Conservation (phyloP, 2,329 filamentous ascomycete species). For the Botrytis fabae region DNA sequence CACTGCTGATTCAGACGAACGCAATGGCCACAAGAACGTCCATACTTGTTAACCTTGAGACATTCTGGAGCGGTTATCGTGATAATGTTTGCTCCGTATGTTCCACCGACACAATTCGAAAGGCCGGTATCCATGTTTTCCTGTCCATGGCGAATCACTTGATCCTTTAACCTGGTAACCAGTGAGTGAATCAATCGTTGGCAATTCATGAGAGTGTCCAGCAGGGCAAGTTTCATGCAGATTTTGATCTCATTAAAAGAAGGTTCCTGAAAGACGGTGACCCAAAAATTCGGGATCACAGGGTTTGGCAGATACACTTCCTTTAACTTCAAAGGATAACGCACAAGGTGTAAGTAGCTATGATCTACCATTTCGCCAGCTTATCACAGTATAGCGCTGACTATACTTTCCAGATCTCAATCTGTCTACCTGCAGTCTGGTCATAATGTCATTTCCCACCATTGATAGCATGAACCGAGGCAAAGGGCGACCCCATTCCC, state of each 20-base stretch:
- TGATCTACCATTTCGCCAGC: background rate
- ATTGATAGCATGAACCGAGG: background rate
- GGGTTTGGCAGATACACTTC: background rate
- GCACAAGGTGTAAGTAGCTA: background rate
- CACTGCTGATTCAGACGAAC: background rate
- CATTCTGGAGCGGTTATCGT: background rate
- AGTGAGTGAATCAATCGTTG: background rate
- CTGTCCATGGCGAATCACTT: background rate
- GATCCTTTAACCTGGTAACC: background rate
- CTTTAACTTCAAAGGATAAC: too few relatives aligned
- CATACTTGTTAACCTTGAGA: background rate
- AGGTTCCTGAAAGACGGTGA: background rate
- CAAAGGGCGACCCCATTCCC: background rate
- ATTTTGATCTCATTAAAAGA: background rate
- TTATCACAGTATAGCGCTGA: background rate
- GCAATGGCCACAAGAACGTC: background rate
- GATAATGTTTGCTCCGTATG: background rate
- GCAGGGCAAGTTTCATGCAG: background rate
- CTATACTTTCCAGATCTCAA: background rate
- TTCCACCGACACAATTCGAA: too few relatives aligned
- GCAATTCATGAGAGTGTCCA: background rate
- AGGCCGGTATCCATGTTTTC: background rate
- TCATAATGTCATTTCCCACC: background rate
- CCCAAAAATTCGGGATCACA: background rate
- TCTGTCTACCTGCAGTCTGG: background rate